These are phyloP conservation scores for Pseudogymnoascus sp. DNA, from an alignment of 2,329 filamentous ascomycete species.

Conservation along the genomic window DNA sequence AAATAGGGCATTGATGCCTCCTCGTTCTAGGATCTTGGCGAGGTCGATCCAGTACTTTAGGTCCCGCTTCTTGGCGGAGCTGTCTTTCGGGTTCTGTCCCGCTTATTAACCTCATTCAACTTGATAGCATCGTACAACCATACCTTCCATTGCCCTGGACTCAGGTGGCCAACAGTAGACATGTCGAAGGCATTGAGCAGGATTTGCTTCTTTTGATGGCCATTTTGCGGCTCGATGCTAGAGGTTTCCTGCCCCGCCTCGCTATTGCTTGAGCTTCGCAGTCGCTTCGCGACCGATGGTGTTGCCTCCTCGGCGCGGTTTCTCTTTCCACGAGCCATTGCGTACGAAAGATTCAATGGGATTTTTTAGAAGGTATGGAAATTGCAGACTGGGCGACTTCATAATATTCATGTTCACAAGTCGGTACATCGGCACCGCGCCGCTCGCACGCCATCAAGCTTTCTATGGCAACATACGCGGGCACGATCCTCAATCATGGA, in stretches of 20 bases:
- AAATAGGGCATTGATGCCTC: conserved; percentile 56
- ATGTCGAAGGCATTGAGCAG: conserved; percentile 59
- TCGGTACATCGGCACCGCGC: neutral
- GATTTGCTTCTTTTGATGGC: conserved; percentile 42
- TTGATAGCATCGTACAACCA: conserved; percentile 12
- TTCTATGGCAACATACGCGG: neutral
- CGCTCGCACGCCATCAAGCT: neutral
- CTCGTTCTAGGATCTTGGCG: conserved; percentile 52
- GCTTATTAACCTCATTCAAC: neutral
- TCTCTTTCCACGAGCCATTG: neutral
- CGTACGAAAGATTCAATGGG: neutral
- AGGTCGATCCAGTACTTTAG: conserved; percentile 57
- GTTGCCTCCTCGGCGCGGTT: neutral
- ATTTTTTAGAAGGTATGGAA: neutral
- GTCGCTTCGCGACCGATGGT: neutral
- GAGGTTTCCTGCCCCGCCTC: neutral
- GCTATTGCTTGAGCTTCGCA: neutral
- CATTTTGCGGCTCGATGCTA: neutral
- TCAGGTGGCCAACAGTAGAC: conserved; percentile 55
- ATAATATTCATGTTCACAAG: neutral
- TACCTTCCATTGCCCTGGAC: conserved; percentile 60
- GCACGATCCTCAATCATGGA: neutral
- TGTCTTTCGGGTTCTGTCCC: conserved; percentile 49
- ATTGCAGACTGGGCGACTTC: neutral
- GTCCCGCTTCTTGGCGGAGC: conserved; percentile 50